Conservation (phyloP, 2,329 filamentous ascomycete genomes). For the Tolypocladium nubicola region DNA sequence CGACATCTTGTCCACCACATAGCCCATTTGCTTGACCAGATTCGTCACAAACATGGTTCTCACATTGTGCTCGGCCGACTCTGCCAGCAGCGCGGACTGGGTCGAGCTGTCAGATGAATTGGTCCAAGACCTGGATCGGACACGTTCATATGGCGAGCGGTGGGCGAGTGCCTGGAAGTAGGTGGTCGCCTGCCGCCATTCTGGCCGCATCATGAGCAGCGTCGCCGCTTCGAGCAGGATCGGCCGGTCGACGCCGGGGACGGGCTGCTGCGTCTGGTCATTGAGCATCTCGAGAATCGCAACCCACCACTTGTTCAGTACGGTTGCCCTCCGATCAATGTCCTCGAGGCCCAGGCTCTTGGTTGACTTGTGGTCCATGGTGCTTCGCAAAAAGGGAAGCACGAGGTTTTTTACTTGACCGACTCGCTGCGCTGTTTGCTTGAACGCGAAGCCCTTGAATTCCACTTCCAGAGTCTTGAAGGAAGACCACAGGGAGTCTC, state of each 20-base stretch:
- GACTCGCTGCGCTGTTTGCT: conserved; percentile 63
- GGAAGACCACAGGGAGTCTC: conserved; percentile 43
- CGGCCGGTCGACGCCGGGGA: conserved; percentile 76
- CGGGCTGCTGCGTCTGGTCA: conserved; percentile 54
- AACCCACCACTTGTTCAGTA: conserved; percentile 87
- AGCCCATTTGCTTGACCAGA: conserved; percentile 69
- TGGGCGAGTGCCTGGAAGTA: conserved; percentile 53
- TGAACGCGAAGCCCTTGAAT: conserved; percentile 52
- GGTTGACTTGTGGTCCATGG: conserved; percentile 58
- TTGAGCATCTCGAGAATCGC: conserved; percentile 73
- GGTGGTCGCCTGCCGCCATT: conserved; percentile 70
- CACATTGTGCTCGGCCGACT: conserved; percentile 79
- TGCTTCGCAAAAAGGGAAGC: conserved; percentile 65
- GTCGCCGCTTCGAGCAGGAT: conserved; percentile 68
- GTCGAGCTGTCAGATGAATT: conserved; percentile 54
- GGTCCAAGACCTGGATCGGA: conserved; percentile 34
- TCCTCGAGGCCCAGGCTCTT: conserved; percentile 61
- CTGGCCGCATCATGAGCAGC: conserved; percentile 76
- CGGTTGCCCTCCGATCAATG: conserved; percentile 66
- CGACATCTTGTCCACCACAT: conserved; percentile 85
- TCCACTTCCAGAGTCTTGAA: conserved; percentile 45
- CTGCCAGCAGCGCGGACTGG: conserved; percentile 38
- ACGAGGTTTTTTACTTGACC: conserved; percentile 62
- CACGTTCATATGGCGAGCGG: conserved; percentile 36
- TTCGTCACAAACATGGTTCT: conserved; percentile 79